Evolutionary conservation across 148 eudicot genomes (phyloP).

Genomic region (Arbutus unedo): DNA sequence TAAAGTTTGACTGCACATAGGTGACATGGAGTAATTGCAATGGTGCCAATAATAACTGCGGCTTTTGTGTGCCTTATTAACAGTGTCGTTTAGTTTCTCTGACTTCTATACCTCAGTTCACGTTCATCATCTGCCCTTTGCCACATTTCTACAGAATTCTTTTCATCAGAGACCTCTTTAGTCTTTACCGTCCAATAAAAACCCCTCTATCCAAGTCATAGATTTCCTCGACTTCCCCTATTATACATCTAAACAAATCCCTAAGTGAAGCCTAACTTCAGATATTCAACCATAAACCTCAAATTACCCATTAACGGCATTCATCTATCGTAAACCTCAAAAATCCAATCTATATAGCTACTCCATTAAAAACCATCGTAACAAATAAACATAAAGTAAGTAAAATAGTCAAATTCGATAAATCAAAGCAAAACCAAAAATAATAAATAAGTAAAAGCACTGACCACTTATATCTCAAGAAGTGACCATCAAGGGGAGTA

Average conservation of each 20-base stretch:
- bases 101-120: neutral
- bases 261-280: neutral
- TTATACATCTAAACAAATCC: neutral
- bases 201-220: neutral
- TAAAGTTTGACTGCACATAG: neutral
- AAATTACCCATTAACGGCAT: neutral
- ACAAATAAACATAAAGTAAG: neutral
- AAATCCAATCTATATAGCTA: neutral
- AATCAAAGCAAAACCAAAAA: neutral
- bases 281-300: neutral
- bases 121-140: neutral
- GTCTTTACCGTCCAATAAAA: neutral
- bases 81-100: neutral
- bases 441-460: conserved; percentile 8
- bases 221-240: neutral
- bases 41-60: neutral
- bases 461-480: conserved; percentile 86
- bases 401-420: neutral
- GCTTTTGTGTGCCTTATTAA: neutral
- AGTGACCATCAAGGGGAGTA: conserved; percentile 73
- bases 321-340: neutral
- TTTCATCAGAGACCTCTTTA: neutral
- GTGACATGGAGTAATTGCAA: neutral
- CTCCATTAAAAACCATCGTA: neutral
- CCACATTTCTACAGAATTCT: neutral